Base-by-base conservation (phyloP, 495 filamentous ascomycete genomes). In the Aspergillus biplanus region DNA sequence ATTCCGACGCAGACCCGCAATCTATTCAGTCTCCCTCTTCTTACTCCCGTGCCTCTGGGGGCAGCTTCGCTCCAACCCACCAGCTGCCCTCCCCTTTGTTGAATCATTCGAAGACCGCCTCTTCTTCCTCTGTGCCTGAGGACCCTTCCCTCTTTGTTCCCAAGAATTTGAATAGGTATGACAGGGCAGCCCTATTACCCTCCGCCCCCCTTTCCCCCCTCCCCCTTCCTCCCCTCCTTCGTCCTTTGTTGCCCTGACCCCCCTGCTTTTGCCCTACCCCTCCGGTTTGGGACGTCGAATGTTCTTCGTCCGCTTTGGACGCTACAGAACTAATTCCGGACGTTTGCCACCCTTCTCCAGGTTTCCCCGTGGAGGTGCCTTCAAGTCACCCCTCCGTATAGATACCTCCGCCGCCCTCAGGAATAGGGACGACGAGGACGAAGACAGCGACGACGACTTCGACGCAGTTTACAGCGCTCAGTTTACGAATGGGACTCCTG, bases 161-260 rank as follows among this genome's bases (percentile, higher is more conserved):
- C 68, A 75, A 71, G 67, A 71, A 78, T 66, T 62, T 73, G 18
- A 75, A 80, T 65, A 78, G 76, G 79, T 82, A 80, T 75, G 79
- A 50, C 52, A 57, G 37, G 42, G 66, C 61, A 59, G 53, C 50
- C 32, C 57, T 62, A 42, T 62, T 55, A 27, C 33, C 59, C 65
- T 67, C 63, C 52, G 32, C 33, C 63, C 64, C 66, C 64, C 52
- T 49, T 50, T 57, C 56, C 60, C 60, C 63, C 57, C 49, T 33
- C 63, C 54, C 52, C 61, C 57, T 62, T 52, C 47, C 59, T 52
- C 37, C 35, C 60, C 63, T 65, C 58, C 46, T 27, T 34, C 52
- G 4, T 54, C 15, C 27, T 34, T 39, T 46, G 33, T 66, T 56
- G 44, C 37, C 35, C 60, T 58, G 42, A 32, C 50, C 39, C 59